Evolutionary conservation across 306 rosid species (phyloP).

Genomic region (Vigna hirtella): DNA sequence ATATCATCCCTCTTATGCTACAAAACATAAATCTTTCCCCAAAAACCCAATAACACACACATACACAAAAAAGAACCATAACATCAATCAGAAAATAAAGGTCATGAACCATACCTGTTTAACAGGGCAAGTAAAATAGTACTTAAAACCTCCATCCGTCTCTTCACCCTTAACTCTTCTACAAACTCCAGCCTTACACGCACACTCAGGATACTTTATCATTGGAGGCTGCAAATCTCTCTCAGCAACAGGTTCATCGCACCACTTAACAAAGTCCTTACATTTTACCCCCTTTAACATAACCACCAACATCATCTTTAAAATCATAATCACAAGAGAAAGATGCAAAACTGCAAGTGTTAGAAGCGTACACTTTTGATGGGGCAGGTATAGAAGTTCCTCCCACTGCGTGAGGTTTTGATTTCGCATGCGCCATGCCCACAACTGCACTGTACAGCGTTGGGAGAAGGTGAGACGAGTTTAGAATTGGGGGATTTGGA

Average conservation of each 20-base stretch:
- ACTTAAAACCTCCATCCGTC: neutral
- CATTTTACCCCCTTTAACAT: conserved; percentile 46
- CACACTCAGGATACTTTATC: conserved; percentile 24
- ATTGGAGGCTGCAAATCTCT: conserved; percentile 40
- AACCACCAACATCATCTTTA: neutral
- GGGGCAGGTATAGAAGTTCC: conserved; percentile 52
- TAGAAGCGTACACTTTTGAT: conserved; percentile 47
- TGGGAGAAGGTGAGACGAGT: neutral
- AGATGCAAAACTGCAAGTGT: neutral
- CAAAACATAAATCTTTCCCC: neutral
- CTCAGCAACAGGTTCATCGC: neutral
- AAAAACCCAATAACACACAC: neutral
- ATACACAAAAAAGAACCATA: neutral
- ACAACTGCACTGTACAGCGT: neutral
- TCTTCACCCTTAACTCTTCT: conserved; percentile 3
- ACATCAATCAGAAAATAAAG: neutral
- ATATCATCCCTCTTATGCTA: neutral
- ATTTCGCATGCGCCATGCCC: neutral
- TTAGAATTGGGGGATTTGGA: neutral
- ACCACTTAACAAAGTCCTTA: neutral
- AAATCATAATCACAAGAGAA: neutral
- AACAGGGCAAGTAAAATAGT: conserved; percentile 40
- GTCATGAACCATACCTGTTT: conserved; percentile 22
- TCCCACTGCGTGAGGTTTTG: neutral
- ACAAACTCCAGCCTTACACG: conserved; percentile 56